These are phyloP conservation scores for Neotropicomus parvogracilis DNA, from an alignment of 1,284 basidiomycete genomes.

Conservation along the genomic window DNA sequence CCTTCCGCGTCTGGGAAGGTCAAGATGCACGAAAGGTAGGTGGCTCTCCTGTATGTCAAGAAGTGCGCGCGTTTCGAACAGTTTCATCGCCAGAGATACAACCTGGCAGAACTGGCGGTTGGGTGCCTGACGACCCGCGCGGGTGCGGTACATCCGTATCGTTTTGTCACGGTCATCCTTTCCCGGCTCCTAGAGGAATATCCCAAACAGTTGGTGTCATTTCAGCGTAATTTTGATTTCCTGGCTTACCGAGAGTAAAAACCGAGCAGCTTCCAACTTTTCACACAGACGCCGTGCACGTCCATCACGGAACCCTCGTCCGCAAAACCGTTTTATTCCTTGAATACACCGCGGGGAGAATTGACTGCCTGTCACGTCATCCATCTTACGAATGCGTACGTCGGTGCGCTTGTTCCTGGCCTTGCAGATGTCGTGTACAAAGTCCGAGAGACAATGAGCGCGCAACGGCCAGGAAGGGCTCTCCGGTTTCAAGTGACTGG, in stretches of 20 bases:
- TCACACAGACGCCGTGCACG: slow-evolving; percentile 49
- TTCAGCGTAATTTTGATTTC: background rate
- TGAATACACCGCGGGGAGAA: slow-evolving; percentile 53
- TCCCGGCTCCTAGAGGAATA: slow-evolving; percentile 43
- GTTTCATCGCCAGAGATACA: slow-evolving; percentile 36
- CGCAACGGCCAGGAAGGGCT: slow-evolving; percentile 50
- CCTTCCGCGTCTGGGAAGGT: slow-evolving; percentile 38
- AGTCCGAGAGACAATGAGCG: slow-evolving; percentile 61
- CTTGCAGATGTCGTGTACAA: slow-evolving; percentile 58
- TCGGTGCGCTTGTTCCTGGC: slow-evolving; percentile 62
- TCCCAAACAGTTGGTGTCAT: slow-evolving; percentile 36
- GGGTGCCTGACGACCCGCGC: slow-evolving; percentile 49
- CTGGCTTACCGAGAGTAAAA: background rate
- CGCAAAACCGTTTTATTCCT: slow-evolving; percentile 35
- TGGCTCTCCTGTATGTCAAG: background rate
- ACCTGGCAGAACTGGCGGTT: slow-evolving; percentile 40
- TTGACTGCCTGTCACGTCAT: slow-evolving; percentile 59
- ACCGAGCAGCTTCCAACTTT: slow-evolving; percentile 43
- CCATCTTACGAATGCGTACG: slow-evolving; percentile 80
- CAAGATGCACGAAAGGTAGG: slow-evolving; percentile 36
- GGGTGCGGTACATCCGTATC: slow-evolving; percentile 56
- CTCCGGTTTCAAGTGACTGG: slow-evolving; percentile 34
- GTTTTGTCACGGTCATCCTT: slow-evolving; percentile 52
- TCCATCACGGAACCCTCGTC: slow-evolving; percentile 34
- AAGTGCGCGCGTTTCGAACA: background rate